phyloP scores from a whole-genome alignment of 2,329 filamentous ascomycete species.

The Cladophialophora carrionii region DNA sequence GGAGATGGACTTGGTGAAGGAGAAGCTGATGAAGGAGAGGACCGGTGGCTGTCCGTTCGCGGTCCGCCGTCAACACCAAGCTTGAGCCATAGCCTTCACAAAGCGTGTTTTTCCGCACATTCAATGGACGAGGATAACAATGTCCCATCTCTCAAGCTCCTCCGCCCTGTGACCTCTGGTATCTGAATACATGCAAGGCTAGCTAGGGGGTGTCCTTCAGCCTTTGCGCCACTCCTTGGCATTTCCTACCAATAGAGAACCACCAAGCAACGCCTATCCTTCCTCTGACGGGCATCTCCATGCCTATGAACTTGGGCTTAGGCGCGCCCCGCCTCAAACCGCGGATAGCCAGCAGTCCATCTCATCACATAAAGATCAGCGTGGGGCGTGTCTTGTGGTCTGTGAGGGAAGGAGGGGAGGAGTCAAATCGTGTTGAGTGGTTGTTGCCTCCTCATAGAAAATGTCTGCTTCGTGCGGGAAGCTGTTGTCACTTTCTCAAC shows the following conservation, averaged over 20 bases:
- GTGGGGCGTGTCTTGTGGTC: slow-evolving; percentile 21
- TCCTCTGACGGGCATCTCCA: slow-evolving; percentile 27
- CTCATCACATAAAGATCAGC: slow-evolving; percentile 19
- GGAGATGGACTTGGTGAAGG: slow-evolving; percentile 50
- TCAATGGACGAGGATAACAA: background rate
- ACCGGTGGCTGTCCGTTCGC: slow-evolving; percentile 56
- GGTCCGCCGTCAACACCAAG: slow-evolving; percentile 11
- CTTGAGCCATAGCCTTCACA: background rate
- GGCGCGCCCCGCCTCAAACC: slow-evolving; percentile 18
- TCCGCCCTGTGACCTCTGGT: slow-evolving; percentile 15
- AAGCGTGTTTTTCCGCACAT: background rate
- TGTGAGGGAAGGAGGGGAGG: slow-evolving; percentile 8
- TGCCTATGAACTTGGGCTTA: background rate
- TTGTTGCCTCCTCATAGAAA: slow-evolving; percentile 10
- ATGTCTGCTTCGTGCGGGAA: slow-evolving; percentile 29
- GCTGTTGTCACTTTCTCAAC: slow-evolving; percentile 22
- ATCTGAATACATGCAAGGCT: slow-evolving; percentile 1
- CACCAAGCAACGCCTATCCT: slow-evolving; percentile 16
- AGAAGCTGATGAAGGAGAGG: slow-evolving; percentile 45
- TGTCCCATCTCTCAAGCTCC: no score
- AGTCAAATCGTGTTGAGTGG: slow-evolving; percentile 18
- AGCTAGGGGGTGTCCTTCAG: background rate
- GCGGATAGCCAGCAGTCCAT: slow-evolving; percentile 22
- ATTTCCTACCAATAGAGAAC: slow-evolving; percentile 11
- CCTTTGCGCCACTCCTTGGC: background rate